Evolutionary conservation across 352 stramenopile genomes (phyloP).

Genomic region (Globisporangium paroecandrum): DNA sequence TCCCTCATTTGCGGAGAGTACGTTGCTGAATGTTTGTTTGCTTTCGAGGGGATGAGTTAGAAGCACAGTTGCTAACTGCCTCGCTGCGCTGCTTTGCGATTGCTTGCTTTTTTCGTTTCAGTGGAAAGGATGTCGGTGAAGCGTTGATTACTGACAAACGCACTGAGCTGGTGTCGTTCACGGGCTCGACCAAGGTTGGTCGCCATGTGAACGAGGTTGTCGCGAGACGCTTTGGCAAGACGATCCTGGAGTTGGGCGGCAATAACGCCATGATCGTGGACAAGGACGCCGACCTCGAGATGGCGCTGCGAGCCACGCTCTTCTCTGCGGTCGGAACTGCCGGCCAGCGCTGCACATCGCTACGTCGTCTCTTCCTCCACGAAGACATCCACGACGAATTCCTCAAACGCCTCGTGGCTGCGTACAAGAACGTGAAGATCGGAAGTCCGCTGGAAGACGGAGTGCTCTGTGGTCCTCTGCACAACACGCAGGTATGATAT

Average conservation of each 20-base stretch:
- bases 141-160: slow-evolving; percentile 81
- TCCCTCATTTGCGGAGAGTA: slow-evolving; percentile 78
- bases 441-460: slow-evolving; percentile 82
- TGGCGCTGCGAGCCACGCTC: slow-evolving; percentile 85
- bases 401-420: slow-evolving; percentile 70
- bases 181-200: slow-evolving; percentile 86
- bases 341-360: slow-evolving; percentile 90
- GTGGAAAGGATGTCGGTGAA: slow-evolving; percentile 80
- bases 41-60: neutral
- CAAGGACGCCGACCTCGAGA: slow-evolving; percentile 87
- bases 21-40: neutral
- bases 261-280: slow-evolving; percentile 95
- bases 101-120: slow-evolving; percentile 12
- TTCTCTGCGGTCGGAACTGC: slow-evolving; percentile 92
- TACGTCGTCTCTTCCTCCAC: slow-evolving; percentile 90
- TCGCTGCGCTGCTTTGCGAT: neutral
- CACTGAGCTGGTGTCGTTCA: slow-evolving; percentile 91
- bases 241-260: slow-evolving; percentile 89
- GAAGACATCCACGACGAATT: slow-evolving; percentile 90
- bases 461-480: slow-evolving; percentile 81
- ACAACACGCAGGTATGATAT: slow-evolving; percentile 43
- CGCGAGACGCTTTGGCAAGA: slow-evolving; percentile 88
- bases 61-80: neutral
- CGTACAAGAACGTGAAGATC: slow-evolving; percentile 89
- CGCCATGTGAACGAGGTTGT: slow-evolving; percentile 86